Conservation (phyloP, 164 flowering plant species). For the Akebia trifoliata region DNA sequence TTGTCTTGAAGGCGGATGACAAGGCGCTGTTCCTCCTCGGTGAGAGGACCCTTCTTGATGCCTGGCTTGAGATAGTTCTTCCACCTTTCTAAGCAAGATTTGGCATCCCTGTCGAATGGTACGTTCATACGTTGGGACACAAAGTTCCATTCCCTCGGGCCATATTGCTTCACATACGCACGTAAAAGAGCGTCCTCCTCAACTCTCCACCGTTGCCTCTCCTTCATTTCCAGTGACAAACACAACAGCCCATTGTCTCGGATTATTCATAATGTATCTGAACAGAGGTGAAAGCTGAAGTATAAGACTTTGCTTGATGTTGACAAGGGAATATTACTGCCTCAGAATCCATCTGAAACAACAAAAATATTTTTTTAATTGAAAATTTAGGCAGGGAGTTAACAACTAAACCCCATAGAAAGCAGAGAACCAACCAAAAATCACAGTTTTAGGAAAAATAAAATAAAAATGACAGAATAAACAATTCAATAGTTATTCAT, state of each 20-base stretch:
- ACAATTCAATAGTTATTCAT: too few species aligned
- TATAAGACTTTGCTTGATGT: slow-evolving; percentile 1
- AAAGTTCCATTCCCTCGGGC: slow-evolving; percentile 87
- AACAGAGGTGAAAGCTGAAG: neutral
- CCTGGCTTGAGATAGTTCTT: slow-evolving; percentile 91
- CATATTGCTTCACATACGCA: slow-evolving; percentile 83
- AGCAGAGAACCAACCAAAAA: too few species aligned
- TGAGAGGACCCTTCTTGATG: slow-evolving; percentile 80
- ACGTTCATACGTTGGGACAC: slow-evolving; percentile 80
- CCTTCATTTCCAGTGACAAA: slow-evolving; percentile 68
- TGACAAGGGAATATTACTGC: neutral
- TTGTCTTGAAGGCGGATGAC: slow-evolving; percentile 84
- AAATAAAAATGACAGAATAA: too few species aligned
- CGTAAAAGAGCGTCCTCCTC: slow-evolving; percentile 78
- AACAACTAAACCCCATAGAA: too few species aligned
- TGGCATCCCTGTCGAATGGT: slow-evolving; percentile 73
- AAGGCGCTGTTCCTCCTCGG: slow-evolving; percentile 75
- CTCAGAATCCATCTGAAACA: slow-evolving; percentile 1
- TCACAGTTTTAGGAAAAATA: neutral
- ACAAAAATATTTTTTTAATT: neutral
- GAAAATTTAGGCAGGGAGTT: neutral
- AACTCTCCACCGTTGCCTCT: slow-evolving; percentile 81
- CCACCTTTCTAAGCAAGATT: slow-evolving; percentile 92
- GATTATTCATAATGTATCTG: slow-evolving; percentile 52
- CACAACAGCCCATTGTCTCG: slow-evolving; percentile 34